A percentile compares a stretch with the other conserved stretches of the same genome.
phyloP scores from a whole-genome alignment of 306 rosid species.

The Cyamopsis tetragonoloba region DNA sequence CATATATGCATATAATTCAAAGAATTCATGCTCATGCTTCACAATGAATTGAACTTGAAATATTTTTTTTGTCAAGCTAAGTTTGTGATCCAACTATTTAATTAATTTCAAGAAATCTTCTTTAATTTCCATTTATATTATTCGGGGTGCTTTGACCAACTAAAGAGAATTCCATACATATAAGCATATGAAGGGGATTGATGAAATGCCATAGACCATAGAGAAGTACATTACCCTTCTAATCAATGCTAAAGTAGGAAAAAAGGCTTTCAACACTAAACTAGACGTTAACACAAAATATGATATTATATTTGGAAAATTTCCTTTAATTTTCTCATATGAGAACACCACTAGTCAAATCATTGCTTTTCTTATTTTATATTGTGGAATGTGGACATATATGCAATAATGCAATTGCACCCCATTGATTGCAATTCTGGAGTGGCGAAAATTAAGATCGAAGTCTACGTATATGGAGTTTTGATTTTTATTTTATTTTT shows the following conservation, averaged over 20 bases:
- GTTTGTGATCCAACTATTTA: not conserved
- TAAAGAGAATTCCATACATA: not conserved
- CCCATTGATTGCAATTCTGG: too few relatives aligned
- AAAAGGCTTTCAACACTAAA: not conserved
- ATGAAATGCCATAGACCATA: too few relatives aligned
- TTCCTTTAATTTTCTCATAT: not conserved
- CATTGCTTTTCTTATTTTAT: not conserved
- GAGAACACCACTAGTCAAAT: not conserved
- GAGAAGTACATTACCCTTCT: not conserved
- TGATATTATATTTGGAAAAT: not conserved
- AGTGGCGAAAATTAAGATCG: too few relatives aligned
- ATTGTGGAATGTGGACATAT: not conserved
- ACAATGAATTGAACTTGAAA: conserved; percentile 17
- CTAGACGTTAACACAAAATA: not conserved
- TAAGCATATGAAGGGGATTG: not conserved
- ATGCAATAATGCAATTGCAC: not conserved
- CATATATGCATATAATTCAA: conserved; percentile 14
- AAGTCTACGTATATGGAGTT: too few relatives aligned
- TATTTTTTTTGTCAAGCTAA: not conserved
- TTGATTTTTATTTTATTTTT: too few relatives aligned
- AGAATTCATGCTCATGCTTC: not conserved
- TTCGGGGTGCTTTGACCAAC: not conserved
- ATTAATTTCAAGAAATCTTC: not conserved
- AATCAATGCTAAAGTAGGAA: not conserved
- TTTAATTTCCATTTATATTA: not conserved